These are phyloP conservation scores for Inonotus obliquus DNA, from an alignment of 1,284 basidiomycete genomes.

Conservation along the genomic window DNA sequence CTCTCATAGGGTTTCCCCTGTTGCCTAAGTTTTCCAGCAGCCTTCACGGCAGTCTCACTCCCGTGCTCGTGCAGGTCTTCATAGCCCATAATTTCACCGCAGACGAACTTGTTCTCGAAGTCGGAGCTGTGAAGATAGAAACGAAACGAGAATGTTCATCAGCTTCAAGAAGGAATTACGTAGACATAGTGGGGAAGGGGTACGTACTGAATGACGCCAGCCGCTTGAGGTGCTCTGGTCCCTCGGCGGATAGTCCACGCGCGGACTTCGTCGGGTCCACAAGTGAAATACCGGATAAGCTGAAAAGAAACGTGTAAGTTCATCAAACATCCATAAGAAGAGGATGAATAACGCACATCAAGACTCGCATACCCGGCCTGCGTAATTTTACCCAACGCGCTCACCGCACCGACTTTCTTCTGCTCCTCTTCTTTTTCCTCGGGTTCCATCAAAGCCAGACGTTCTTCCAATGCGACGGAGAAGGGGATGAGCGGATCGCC, in stretches of 20 bases:
- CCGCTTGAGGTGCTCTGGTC: slow-evolving; percentile 94
- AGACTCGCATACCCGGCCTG: slow-evolving; percentile 86
- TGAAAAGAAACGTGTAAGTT: slow-evolving; percentile 24
- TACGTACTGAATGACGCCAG: slow-evolving; percentile 95
- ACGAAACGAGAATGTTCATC: slow-evolving; percentile 21
- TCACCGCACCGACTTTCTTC: slow-evolving; percentile 63
- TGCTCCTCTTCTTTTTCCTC: slow-evolving; percentile 80
- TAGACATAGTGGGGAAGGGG: not conserved
- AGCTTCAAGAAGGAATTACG: not conserved
- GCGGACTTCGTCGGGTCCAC: slow-evolving; percentile 93
- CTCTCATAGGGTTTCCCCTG: slow-evolving; percentile 97
- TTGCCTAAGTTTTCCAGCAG: slow-evolving; percentile 92
- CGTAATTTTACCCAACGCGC: slow-evolving; percentile 87
- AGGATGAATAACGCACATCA: slow-evolving; percentile 46
- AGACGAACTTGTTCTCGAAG: slow-evolving; percentile 99
- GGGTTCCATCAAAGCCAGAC: slow-evolving; percentile 61
- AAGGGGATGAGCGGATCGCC: slow-evolving; percentile 97
- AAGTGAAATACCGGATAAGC: slow-evolving; percentile 96
- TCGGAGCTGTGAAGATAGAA: slow-evolving; percentile 56
- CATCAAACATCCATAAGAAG: not conserved
- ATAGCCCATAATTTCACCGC: slow-evolving; percentile 96
- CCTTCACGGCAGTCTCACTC: slow-evolving; percentile 88
- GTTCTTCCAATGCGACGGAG: slow-evolving; percentile 94
- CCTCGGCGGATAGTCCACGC: slow-evolving; percentile 97
- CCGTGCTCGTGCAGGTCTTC: slow-evolving; percentile 91